Percentiles rank a stretch among this genome's conserved stretches.
Evolutionary conservation across 2,329 filamentous ascomycete species (phyloP).

Genomic region (Boeremia exigua): DNA sequence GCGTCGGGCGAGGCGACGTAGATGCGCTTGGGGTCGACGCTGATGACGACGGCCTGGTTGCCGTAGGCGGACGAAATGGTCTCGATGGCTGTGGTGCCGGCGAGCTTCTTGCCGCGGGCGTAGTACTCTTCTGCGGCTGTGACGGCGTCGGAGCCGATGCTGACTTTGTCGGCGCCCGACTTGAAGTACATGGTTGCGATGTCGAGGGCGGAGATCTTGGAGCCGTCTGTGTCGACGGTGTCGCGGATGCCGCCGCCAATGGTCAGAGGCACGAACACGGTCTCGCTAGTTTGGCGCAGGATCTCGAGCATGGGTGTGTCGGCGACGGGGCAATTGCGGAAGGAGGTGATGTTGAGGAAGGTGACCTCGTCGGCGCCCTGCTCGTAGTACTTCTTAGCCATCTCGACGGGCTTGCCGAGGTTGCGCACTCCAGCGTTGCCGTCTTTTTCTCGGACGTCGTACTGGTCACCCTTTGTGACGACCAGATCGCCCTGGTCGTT

Average conservation of each 20-base stretch:
- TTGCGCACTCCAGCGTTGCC: conserved; percentile 75
- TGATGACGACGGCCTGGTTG: conserved; percentile 95
- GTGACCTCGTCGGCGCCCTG: conserved; percentile 97
- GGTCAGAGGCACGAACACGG: conserved; percentile 94
- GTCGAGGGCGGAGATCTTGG: conserved; percentile 84
- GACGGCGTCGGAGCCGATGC: conserved; percentile 94
- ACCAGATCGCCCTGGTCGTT: conserved; percentile 96
- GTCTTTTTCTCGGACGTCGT: conserved; percentile 93
- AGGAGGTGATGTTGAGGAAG: conserved; percentile 97
- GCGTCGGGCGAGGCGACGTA: conserved; percentile 75
- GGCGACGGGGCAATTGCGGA: conserved; percentile 90
- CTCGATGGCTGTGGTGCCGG: conserved; percentile 89
- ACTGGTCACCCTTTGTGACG: conserved; percentile 98
- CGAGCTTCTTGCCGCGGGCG: conserved; percentile 69
- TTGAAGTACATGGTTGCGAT: conserved; percentile 98
- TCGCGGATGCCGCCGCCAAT: conserved; percentile 96
- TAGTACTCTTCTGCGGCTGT: conserved; percentile 92
- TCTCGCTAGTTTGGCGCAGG: conserved; percentile 81
- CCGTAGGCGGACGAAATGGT: conserved; percentile 93
- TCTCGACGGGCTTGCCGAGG: conserved; percentile 93
- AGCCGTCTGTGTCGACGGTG: conserved; percentile 86
- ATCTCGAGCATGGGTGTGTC: conserved; percentile 98
- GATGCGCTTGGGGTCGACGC: conserved; percentile 89
- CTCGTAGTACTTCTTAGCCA: conserved; percentile 93
- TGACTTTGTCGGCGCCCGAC: conserved; percentile 95